phyloP scores from a whole-genome alignment of 768 basidiomycete species.

The Boletus rubescentipes region DNA sequence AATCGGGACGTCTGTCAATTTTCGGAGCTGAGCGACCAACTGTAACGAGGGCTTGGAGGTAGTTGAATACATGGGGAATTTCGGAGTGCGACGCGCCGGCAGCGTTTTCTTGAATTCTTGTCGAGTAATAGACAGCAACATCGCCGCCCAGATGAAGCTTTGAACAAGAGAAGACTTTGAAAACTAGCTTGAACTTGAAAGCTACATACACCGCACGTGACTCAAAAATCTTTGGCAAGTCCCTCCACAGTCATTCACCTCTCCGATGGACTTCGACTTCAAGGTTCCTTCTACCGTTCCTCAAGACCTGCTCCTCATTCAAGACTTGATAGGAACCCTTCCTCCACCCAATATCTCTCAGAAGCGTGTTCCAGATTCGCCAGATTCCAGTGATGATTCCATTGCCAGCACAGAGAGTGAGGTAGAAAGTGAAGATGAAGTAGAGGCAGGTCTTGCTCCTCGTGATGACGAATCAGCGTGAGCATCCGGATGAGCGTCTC shows the following conservation, averaged over 20 bases:
- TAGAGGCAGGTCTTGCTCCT: slow-evolving; percentile 59
- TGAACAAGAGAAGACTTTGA: not conserved
- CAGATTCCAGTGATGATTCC: slow-evolving; percentile 39
- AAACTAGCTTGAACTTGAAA: not conserved
- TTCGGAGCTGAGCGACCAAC: slow-evolving; percentile 84
- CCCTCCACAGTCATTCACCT: not conserved
- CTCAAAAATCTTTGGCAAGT: not conserved
- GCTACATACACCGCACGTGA: slow-evolving; percentile 23
- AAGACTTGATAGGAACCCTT: slow-evolving; percentile 53
- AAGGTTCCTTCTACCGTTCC: slow-evolving; percentile 60
- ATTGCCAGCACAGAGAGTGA: slow-evolving; percentile 55
- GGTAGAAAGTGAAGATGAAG: slow-evolving; percentile 67
- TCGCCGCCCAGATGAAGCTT: not conserved
- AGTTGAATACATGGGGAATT: slow-evolving; percentile 49
- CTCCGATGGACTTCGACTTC: slow-evolving; percentile 43
- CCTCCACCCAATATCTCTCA: not conserved
- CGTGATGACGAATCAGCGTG: slow-evolving; percentile 39
- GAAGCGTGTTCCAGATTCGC: not conserved
- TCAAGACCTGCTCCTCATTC: slow-evolving; percentile 75
- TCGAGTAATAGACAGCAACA: slow-evolving; percentile 15
- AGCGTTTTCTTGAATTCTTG: slow-evolving; percentile 3
- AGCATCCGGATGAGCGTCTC: slow-evolving; percentile 9
- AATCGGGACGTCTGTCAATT: slow-evolving; percentile 77
- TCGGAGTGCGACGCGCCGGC: not conserved
- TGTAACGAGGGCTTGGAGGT: slow-evolving; percentile 61